Evolutionary conservation across 2,329 filamentous ascomycete genomes (phyloP), one percentile per base, ranked within the genome.

Genomic region (Macrophomina pseudophaseolina): DNA sequence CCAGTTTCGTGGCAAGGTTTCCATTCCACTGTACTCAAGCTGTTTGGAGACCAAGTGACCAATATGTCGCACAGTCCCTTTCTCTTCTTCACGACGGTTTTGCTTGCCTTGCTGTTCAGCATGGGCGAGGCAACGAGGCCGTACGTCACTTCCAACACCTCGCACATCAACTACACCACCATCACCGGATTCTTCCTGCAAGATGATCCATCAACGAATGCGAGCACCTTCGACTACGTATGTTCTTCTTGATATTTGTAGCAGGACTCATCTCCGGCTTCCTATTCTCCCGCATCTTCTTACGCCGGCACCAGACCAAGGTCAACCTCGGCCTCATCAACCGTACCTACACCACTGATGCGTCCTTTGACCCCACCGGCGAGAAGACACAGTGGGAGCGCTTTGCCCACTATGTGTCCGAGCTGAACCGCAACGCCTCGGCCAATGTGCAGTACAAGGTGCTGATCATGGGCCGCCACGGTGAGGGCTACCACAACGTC

Each of bases 381-480:
- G 72, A 77, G 67, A 81, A 83, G 69, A 88, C 85, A 0, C 87
- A 87, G 74, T 92, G 89, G 89, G 80, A 88, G 75, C 84, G 86
- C n/a, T 89, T 91, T 67, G 80, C 81, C 49, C 75, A 84, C 68
- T 88, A 88, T 71, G 82, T 91, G 33, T 72, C 80, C 23, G 78
- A 80, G 30, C 74, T 91, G 44, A 89, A 89, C 78, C 71, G 74
- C 3, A 74, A 82, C 2, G 75, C 76, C 2, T 73, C 73, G n/a
- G 74, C 76, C 9, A 82, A 80, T 58, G 82, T 84, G 14, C 79
- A 82, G 35, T 92, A 91, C 80, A 89, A 90, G 72, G 81, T 93
- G 9, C 74, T 92, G 35, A 89, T 89, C 76, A 82, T 91, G 75
- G 89, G 86, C 49, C 86, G 90, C 46, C 90, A 92, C 73, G 90